phyloP scores from a whole-genome alignment of 2,329 filamentous ascomycete genomes.

The Sodiomyces alkalinus region DNA sequence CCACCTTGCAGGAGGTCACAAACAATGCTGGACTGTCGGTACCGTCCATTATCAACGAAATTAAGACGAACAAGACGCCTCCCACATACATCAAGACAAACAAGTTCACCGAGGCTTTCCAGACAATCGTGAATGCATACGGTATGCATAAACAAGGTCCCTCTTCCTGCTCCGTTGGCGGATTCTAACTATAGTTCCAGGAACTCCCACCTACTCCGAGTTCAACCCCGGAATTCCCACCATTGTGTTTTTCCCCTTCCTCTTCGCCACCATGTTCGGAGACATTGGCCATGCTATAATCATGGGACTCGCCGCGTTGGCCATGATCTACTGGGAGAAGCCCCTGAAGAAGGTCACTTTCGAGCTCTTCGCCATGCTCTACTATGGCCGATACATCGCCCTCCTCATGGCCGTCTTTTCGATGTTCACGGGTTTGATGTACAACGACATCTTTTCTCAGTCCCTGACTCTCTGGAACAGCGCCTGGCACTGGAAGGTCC shows the following conservation, averaged over 20 bases:
- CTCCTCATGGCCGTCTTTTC: conserved; percentile 97
- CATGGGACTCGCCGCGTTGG: conserved; percentile 67
- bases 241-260: conserved; percentile 96
- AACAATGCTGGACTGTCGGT: conserved; percentile 92
- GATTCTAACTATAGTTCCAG: no score
- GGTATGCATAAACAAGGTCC: no score
- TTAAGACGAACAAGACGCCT: conserved; percentile 91
- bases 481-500: conserved; percentile 69
- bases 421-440: conserved; percentile 91
- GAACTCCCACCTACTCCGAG: conserved; percentile 94
- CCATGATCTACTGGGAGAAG: conserved; percentile 97
- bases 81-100: conserved; percentile 97
- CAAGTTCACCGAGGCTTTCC: conserved; percentile 95
- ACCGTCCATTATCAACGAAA: conserved; percentile 96
- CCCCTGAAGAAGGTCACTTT: conserved; percentile 82
- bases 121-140: conserved; percentile 97
- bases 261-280: conserved; percentile 99
- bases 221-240: conserved; percentile 93
- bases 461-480: conserved; percentile 78
- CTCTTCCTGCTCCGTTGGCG: no score
- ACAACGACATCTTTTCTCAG: conserved; percentile 95
- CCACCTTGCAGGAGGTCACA: conserved; percentile 90
- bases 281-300: conserved; percentile 88
- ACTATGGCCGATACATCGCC: conserved; percentile 97
- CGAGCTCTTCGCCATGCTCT: conserved; percentile 95